Base-by-base conservation (phyloP, 306 rosid genomes). In the Erythrophleum fordii region DNA sequence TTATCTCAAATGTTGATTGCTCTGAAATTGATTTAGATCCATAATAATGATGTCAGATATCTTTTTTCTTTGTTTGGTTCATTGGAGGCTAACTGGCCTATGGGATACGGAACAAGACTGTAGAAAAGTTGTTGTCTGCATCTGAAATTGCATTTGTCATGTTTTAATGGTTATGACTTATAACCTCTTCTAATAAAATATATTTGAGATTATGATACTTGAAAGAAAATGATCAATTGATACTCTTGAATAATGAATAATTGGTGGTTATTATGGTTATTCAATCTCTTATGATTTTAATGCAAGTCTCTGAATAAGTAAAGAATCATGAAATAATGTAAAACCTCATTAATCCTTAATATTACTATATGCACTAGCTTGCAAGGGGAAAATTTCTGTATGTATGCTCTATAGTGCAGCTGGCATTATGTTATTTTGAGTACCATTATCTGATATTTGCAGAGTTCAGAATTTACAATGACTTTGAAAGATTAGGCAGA, bases 401-500 rank as follows among this genome's bases (percentile, higher is more conserved):
- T 41, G 7, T 42, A 34, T 75, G 25, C 45, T 78, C 18, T 41
- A 4, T 56, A 25, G 10, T 29, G 5, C 42, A 12, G 26, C 34
- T 55, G 2, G 37, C 20, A 11, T 60, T 52, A 29, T 66, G 11
- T 66, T 18, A 72, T 56, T 28, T 58, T 72, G 60, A 72, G 49
- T 42, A 29, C 17, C 72, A 9, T 16, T 9, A 44, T 41, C 17
- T 74, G 26, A 62, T 6, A 48, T 59, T 52, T 79, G 44, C 88
- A 87, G 88, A 60, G 31, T 72, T 69, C 73, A 44, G 52, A 66
- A 68, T 60, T 58, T 7, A 31, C 51, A 6, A 80, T 51, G 79
- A 76, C 56, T 68, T 80, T 17, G 81, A 83, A 77, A 71, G 73
- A 71, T 48, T 87, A 42, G 93, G 86, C 28, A 75, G 79, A 64